Evolutionary conservation across 768 basidiomycete species (phyloP).

Genomic region (Trametes cubensis): DNA sequence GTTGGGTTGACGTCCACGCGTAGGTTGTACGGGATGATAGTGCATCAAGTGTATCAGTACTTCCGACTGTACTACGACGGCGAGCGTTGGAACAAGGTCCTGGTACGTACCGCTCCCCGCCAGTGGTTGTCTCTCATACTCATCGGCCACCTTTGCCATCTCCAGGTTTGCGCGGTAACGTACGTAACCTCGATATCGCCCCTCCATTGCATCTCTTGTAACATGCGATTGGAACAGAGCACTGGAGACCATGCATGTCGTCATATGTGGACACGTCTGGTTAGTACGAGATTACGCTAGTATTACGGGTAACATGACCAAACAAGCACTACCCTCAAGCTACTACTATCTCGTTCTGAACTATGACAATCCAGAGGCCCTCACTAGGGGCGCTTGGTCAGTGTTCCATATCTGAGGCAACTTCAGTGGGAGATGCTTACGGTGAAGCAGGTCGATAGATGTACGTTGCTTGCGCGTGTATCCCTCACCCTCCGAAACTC

Average conservation of each 20-base stretch:
- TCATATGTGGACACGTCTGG: conserved; percentile 7
- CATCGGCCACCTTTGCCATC: no score
- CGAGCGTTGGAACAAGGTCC: neutral
- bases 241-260: conserved; percentile 5
- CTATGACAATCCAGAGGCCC: neutral
- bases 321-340: neutral
- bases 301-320: neutral
- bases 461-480: neutral
- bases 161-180: neutral
- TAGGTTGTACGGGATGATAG: conserved; percentile 13
- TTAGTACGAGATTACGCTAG: neutral
- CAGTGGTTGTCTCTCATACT: neutral
- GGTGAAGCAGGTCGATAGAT: conserved; percentile 1
- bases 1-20: no score
- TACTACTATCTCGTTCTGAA: conserved; percentile 7
- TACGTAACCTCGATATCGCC: neutral
- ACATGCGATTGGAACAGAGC: neutral
- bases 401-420: neutral
- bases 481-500: no score
- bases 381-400: neutral
- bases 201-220: no score
- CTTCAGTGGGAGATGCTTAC: neutral
- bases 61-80: conserved; percentile 2
- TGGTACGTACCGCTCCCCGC: neutral
- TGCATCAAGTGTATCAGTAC: conserved; percentile 11